Evolutionary conservation across 257 asterid genomes (phyloP), one percentile per base, ranked within the genome.

Genomic region (Nicotiana noctiflora): DNA sequence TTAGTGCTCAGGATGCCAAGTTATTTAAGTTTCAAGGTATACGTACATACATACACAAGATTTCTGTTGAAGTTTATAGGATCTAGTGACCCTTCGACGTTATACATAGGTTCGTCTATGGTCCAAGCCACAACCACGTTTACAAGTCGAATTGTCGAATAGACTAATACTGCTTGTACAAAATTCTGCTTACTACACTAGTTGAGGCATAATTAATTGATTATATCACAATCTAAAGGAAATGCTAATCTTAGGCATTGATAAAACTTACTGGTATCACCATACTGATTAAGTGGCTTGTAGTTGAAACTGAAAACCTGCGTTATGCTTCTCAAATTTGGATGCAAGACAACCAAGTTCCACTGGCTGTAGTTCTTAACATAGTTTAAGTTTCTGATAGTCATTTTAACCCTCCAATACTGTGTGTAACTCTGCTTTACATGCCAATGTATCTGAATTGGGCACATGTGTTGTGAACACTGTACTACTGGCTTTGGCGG

Each of bases 251-350:
- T 25, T 15, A 25, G 19, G 44, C 31, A 40, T 68, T 68, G 57
- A 9, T 46, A 49, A 25, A 27, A 60, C 96, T 87, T 84, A 94
- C 98, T 92, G 27, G 84, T 89, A 84, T 81, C 14, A 19, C 92
- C 93, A 32, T 86, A 92, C 31, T 87, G 88, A 80, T 89, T 79
- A 64, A 94, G 94, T 12, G 98, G 92, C 85, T 85, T 86, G 79
- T 94, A 94, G 79, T 92, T 91, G 91, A 94, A 94, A 74, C 98
- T 94, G 95, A 92, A 94, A 62, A 91, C 91, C 79, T 77, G 91
- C 0, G 89, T 82, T 17, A 94, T 57, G 4, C 84, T 94, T 32
- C 68, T 84, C 85, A 94, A 84, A 84, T 89, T 94, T n/a, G 98
- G 98, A 85, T 94, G 98, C 62, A 82, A 63, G 12, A 85, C 89